Evolutionary conservation across 2,329 filamentous ascomycete genomes (phyloP).

Genomic region (Talaromyces sp.): DNA sequence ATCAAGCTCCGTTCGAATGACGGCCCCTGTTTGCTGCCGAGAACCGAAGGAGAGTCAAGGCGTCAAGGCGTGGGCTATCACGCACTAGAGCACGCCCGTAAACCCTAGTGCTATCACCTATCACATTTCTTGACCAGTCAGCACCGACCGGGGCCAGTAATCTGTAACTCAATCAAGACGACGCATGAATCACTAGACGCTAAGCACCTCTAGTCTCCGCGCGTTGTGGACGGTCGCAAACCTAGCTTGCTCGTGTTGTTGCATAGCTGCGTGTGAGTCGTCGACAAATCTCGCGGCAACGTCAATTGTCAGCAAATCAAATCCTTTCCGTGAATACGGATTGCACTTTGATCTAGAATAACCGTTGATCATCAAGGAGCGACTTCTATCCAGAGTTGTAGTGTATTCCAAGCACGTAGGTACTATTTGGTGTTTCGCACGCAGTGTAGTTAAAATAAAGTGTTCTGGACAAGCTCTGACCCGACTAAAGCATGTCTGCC

Average conservation of each 20-base stretch:
- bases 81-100: neutral
- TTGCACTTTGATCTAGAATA: too few relatives aligned
- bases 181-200: neutral
- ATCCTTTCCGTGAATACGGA: neutral
- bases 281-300: neutral
- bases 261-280: neutral
- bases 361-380: neutral
- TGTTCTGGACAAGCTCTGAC: neutral
- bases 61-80: slow-evolving; percentile 1
- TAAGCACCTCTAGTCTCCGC: neutral
- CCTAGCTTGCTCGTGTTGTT: neutral
- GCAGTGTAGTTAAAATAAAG: neutral
- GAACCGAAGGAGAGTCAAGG: slow-evolving; percentile 3
- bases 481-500: neutral
- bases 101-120: neutral
- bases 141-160: neutral
- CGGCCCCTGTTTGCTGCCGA: slow-evolving; percentile 1
- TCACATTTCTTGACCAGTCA: slow-evolving; percentile 8
- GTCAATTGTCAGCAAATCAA: neutral
- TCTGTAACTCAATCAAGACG: slow-evolving; percentile 2
- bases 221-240: neutral
- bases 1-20: neutral
- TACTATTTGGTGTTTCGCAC: neutral
- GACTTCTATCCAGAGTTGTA: neutral
- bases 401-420: neutral